Base-by-base conservation (phyloP, 164 flowering plant genomes). In the Stephania cephalantha region DNA sequence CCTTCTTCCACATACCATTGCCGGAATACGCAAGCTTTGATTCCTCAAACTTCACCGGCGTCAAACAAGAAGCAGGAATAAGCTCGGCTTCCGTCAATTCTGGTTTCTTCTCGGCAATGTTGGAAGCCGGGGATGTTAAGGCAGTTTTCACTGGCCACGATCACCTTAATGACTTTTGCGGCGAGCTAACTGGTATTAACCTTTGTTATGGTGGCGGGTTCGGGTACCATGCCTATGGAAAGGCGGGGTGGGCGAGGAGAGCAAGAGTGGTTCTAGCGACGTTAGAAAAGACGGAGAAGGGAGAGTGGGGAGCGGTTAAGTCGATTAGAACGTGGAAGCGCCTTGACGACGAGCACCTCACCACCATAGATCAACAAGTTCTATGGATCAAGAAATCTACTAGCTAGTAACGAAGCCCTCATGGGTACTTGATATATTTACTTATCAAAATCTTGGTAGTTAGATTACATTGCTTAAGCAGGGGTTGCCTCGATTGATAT, bases 211-310 rank as follows among this genome's bases (percentile, higher is more conserved):
- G 86, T 48, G 99, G 99, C 9, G 99, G 98, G 15, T 91, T 93
- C 77, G 99, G 99, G 44, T 95, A 95, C 82, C 99, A 95, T 82
- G 99, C 99, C 9, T 95, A 93, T 82, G 99, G 99, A 10, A 84
- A 87, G 82, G 93, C 96, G 64, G 98, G 99, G 10, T 95, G 99
- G 99, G 18, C 85, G 0, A 84, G 99, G 80, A 90, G 98, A 75
- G 88, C 98, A 9, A 88, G 99, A 77, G 88, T 95, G 69, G 97
- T 93, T 71, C 79, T 81, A 5, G 96, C 89, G 15, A 82, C 83
- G 31, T 71, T 95, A 78, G 91, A 93, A 76, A 91, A 85, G 79
- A 81, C 84, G n/a, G 81, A 73, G 9, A 78, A 82, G 0, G 90
- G 88, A n/a, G 81, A 73, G 7, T 93, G 96, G 98, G 98, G 94